Percentiles rank a stretch among this genome's conserved stretches.
These are phyloP conservation scores for Lepidium didymum DNA, from an alignment of 345 rosid genomes.

Conservation along the genomic window DNA sequence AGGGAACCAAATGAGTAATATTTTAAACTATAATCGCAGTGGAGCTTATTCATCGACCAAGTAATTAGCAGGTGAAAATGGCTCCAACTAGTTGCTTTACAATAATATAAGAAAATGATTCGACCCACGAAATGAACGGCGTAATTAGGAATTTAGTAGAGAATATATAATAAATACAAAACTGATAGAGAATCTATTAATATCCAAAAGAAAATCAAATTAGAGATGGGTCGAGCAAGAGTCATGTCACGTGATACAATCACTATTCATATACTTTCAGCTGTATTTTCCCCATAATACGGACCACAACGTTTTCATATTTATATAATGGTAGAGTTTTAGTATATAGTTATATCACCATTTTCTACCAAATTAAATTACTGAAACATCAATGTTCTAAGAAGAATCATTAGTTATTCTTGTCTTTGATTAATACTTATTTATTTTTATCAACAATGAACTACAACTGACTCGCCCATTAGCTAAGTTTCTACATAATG, in stretches of 20 bases:
- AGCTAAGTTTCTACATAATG: too few relatives aligned
- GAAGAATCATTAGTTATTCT: background rate
- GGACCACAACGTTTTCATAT: background rate
- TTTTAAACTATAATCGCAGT: background rate
- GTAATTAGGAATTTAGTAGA: background rate
- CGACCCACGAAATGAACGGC: background rate
- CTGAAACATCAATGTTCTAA: background rate
- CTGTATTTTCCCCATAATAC: background rate
- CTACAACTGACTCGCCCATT: too few relatives aligned
- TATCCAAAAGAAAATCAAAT: background rate
- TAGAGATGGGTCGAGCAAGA: background rate
- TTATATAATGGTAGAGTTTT: background rate
- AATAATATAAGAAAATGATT: conserved; percentile 4
- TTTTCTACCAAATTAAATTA: background rate
- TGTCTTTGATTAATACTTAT: background rate
- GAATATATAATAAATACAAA: background rate
- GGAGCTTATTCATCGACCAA: background rate
- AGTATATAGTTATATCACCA: background rate
- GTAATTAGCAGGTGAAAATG: background rate
- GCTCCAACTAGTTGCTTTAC: background rate
- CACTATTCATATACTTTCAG: background rate
- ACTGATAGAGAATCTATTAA: conserved; percentile 4
- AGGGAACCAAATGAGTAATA: background rate
- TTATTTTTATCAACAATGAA: too few relatives aligned
- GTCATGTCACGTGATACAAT: conserved; percentile 23